Base-by-base conservation (phyloP, 805 yeast species). In the Candida khao-thaluensis region DNA sequence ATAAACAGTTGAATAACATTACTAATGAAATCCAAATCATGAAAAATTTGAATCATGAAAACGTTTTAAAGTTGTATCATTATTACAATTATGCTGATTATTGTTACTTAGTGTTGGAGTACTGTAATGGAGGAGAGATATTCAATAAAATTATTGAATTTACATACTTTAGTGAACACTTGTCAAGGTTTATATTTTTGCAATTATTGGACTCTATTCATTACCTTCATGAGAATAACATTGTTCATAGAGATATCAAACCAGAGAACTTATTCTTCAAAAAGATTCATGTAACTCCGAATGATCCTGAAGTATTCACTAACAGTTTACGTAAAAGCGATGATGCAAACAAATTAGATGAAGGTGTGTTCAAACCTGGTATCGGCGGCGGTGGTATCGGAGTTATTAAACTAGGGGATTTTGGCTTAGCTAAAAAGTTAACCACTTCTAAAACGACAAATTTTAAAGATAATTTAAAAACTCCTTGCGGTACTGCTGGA, bases 161-260 rank as follows among this genome's bases (percentile, higher is more conserved):
- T 49, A 85, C 95, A 0, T 85, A 85, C 57, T 82, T 85, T 57
- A 71, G 81, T 36, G 95, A 85, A 57, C 79, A 80, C 42, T 67
- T 85, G 45, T 69, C 88, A 14, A 69, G 88, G 17, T 91, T 84
- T 60, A 79, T 85, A 5, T 83, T 85, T 44, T 54, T 72, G 29
- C 95, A 85, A 56, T 81, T 85, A 23, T 83, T 86, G 3, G 68
- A 74, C 34, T 82, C 91, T 1, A 74, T 85, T 16, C 74, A 82
- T 32, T 80, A 83, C 56, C 63, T 85, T 35, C 95, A 85, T 54
- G 56, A 57, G 30, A 81, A 81, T 39, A 82, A 77, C 44, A 73
- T 81, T 11, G 95, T 84, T 17, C 95, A 85, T 57, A 66, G 95
- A 30, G 95, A 85, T 57, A 84, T 85, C 52, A 85, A 85, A 59